A percentile compares a stretch with the other conserved stretches of the same genome.
Evolutionary conservation across 2,329 filamentous ascomycete species (phyloP).

Genomic region (Alternaria burnsii): DNA sequence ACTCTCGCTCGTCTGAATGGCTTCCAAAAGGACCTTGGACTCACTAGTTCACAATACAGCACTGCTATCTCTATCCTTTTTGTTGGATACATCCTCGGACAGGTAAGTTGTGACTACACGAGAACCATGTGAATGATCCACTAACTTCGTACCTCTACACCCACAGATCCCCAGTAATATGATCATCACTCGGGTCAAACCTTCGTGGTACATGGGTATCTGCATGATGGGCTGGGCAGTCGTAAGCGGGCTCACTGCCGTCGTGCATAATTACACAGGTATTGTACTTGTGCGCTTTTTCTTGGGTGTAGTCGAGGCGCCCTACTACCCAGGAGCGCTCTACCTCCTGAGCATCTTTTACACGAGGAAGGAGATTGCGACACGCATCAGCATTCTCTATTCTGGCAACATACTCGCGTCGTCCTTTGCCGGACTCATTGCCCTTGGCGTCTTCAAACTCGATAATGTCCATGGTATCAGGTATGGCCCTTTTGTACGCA

Average conservation of each 20-base stretch:
- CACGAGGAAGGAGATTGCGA: constrained; percentile 59
- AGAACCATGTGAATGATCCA: fast-evolving
- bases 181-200: background rate
- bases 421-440: constrained; percentile 26
- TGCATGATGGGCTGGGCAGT: constrained; percentile 47
- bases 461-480: constrained; percentile 28
- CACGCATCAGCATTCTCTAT: constrained; percentile 23
- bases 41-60: constrained; percentile 22
- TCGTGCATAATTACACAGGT: constrained; percentile 40
- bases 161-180: background rate
- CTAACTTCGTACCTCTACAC: no score
- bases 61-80: constrained; percentile 58
- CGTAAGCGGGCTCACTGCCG: constrained; percentile 38
- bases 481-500: background rate
- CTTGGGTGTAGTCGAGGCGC: constrained; percentile 44
- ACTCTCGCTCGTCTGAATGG: constrained; percentile 52
- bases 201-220: constrained; percentile 39
- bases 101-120: no score
- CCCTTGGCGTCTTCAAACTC: constrained; percentile 26
- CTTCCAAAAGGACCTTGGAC: constrained; percentile 60
- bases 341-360: constrained; percentile 71
- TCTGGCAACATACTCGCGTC: constrained; percentile 25
- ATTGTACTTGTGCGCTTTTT: constrained; percentile 43
- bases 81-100: constrained; percentile 7
- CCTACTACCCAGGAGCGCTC: constrained; percentile 68